These are phyloP conservation scores for Epithele typhae DNA, from an alignment of 768 basidiomycete genomes.

Conservation along the genomic window DNA sequence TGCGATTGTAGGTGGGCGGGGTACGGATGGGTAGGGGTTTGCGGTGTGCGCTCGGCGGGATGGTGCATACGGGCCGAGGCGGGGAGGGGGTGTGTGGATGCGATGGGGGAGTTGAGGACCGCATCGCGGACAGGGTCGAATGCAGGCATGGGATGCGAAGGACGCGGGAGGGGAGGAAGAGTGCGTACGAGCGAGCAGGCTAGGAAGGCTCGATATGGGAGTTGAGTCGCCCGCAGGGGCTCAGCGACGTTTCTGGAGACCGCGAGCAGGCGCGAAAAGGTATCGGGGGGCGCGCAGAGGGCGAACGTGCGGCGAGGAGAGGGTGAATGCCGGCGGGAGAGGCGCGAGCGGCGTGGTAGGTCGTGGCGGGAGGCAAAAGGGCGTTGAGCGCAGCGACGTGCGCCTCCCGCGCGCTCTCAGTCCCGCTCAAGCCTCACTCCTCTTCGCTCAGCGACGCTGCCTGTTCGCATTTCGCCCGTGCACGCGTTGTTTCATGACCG, in stretches of 20 bases:
- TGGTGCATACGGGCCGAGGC: constrained; percentile 19
- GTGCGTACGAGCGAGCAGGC: no score
- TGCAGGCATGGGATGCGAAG: constrained; percentile 47
- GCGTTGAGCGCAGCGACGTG: constrained; percentile 2
- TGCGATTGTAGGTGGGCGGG: not conserved
- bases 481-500: no score
- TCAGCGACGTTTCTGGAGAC: no score
- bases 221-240: no score
- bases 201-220: no score
- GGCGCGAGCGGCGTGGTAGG: constrained; percentile 4
- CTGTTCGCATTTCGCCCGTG: no score
- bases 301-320: not conserved
- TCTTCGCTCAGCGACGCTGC: not conserved
- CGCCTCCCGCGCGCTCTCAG: not conserved
- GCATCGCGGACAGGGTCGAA: constrained; percentile 90
- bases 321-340: not conserved
- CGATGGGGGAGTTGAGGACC: constrained; percentile 71
- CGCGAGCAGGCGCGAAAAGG: no score
- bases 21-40: constrained; percentile 1
- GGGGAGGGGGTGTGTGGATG: constrained; percentile 38
- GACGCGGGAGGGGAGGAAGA: not conserved
- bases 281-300: not conserved
- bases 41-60: constrained; percentile 13
- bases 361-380: constrained; percentile 1
- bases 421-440: not conserved